phyloP scores from a whole-genome alignment of 2,329 filamentous ascomycete genomes.

The Graphilbum fragrans region DNA sequence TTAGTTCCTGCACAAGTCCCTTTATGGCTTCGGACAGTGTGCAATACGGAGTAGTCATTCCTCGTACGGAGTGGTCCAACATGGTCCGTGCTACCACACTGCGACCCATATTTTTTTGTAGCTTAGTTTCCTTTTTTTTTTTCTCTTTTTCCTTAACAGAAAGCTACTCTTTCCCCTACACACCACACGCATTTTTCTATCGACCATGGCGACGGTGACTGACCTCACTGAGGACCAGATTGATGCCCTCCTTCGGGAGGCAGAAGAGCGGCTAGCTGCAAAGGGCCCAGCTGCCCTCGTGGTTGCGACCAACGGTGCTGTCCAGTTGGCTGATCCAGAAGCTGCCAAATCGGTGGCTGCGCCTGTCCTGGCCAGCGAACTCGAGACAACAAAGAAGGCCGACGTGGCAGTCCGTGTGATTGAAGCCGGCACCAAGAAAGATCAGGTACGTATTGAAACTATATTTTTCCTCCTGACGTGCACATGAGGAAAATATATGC shows the following conservation, averaged over 20 bases:
- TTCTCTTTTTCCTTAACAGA: background rate
- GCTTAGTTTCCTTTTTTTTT: background rate
- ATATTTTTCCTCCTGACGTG: background rate
- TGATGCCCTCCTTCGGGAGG: slow-evolving; percentile 23
- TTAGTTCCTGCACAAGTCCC: no score
- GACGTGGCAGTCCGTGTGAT: slow-evolving; percentile 18
- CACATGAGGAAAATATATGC: background rate
- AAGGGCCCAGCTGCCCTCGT: slow-evolving; percentile 6
- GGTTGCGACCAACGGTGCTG: slow-evolving; percentile 1
- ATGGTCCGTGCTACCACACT: no score
- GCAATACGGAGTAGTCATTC: no score
- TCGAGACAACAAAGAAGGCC: slow-evolving; percentile 6
- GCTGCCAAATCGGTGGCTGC: slow-evolving; percentile 8
- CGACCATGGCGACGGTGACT: slow-evolving; percentile 2
- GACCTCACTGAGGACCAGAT: slow-evolving; percentile 23
- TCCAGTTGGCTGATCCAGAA: slow-evolving; percentile 1
- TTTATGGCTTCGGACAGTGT: no score
- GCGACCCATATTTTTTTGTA: background rate
- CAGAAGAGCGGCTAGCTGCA: slow-evolving; percentile 22
- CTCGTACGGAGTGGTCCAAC: no score
- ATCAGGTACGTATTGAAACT: slow-evolving; percentile 17
- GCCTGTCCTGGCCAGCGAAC: background rate
- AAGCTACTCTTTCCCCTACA: background rate
- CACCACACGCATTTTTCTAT: background rate
- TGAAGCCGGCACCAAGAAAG: slow-evolving; percentile 13